phyloP scores from a whole-genome alignment of 1,139 yeast species.

The Kodamaea alishanica region DNA sequence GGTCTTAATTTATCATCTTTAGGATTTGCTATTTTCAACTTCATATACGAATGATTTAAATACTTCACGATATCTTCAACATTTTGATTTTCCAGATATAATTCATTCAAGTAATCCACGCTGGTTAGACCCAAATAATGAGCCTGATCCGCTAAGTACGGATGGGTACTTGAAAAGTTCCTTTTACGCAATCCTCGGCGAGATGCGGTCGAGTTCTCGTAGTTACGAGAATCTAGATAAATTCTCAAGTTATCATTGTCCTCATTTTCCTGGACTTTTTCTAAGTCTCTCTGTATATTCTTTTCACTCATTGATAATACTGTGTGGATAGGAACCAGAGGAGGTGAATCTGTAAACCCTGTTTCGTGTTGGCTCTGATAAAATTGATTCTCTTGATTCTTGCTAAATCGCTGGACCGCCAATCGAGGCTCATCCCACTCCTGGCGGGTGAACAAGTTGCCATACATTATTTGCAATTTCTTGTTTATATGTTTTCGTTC shows the following conservation, averaged over 20 bases:
- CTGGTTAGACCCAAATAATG: conserved; percentile 42
- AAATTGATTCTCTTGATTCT: neutral
- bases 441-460: conserved; percentile 3
- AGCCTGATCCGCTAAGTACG: conserved; percentile 47
- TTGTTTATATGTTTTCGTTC: conserved; percentile 6
- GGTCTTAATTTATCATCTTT: conserved; percentile 39
- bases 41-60: conserved; percentile 35
- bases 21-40: conserved; percentile 32
- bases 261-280: conserved; percentile 9
- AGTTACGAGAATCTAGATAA: conserved; percentile 15
- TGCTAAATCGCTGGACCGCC: neutral
- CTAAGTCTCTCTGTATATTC: neutral
- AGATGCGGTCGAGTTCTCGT: conserved; percentile 9
- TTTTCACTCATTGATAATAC: neutral
- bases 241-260: conserved; percentile 14
- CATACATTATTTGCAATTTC: conserved; percentile 1
- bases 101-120: conserved; percentile 34
- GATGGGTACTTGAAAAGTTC: conserved; percentile 46
- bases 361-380: neutral
- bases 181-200: conserved; percentile 41
- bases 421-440: conserved; percentile 9
- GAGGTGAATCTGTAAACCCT: neutral
- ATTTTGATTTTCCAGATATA: conserved; percentile 33
- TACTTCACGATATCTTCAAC: conserved; percentile 33
- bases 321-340: neutral